Evolutionary conservation across 148 eudicot genomes (phyloP).

Genomic region (Rheum nobile): DNA sequence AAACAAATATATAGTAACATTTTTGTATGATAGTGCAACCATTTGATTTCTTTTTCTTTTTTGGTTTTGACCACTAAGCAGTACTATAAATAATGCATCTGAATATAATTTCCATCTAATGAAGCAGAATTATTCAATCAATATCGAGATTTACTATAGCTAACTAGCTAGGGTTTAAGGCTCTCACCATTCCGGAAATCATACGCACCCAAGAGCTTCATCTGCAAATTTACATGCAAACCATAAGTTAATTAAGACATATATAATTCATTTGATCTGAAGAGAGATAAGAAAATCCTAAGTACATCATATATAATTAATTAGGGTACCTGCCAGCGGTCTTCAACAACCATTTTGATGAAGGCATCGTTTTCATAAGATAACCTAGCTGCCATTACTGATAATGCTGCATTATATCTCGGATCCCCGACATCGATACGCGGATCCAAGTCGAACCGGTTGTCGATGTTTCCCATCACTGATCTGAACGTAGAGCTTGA

Average conservation of each 20-base stretch:
- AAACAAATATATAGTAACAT: too few species aligned
- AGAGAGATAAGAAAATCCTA: not conserved
- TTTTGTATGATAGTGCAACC: not conserved
- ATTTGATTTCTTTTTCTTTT: not conserved
- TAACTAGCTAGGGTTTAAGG: not conserved
- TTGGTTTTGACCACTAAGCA: not conserved
- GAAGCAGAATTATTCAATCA: not conserved
- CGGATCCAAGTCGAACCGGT: conserved; percentile 25
- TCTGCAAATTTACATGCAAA: conserved; percentile 14
- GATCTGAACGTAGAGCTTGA: conserved; percentile 20
- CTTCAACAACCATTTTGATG: conserved; percentile 24
- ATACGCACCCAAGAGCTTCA: conserved; percentile 22
- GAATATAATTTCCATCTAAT: not conserved
- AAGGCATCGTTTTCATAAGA: conserved; percentile 42
- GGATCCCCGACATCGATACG: not conserved
- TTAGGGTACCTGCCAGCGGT: conserved; percentile 37
- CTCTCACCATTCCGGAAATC: conserved; percentile 25
- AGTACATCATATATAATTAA: not conserved
- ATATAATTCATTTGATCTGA: not conserved
- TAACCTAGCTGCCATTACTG: conserved; percentile 42
- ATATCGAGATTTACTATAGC: not conserved
- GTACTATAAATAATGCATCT: too few species aligned
- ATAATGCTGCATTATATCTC: conserved; percentile 22
- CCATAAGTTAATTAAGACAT: not conserved
- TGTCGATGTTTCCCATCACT: conserved; percentile 27